Base-by-base conservation (phyloP, 2,329 filamentous ascomycete species). In the Stagonosporopsis cucurbitacearum region DNA sequence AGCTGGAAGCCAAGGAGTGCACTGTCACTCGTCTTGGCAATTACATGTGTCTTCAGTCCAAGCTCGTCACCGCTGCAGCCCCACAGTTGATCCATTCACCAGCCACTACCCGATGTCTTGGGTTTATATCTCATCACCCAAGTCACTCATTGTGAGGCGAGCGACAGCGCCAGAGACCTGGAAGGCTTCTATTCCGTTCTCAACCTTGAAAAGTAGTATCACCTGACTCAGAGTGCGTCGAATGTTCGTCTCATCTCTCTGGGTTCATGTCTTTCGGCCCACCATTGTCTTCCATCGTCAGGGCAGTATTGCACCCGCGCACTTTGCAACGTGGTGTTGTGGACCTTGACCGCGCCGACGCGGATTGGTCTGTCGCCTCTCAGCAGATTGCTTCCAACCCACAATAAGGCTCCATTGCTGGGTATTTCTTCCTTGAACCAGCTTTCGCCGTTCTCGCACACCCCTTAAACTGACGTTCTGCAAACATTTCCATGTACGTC, bases 241-340 rank as follows among this genome's bases (percentile, higher is more conserved):
- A 26, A 30, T 25, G n/a, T 17, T 8, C 23, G 35, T 45, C 33
- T 12, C 35, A 35, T 19, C 20, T 33, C 22, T 20, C 37, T 41
- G n/a, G n/a, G 22, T 37, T 42, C 53, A 37, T 48, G n/a, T 41
- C 36, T 39, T 26, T 36, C 19, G 42, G 41, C 47, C 47, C 47
- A n/a, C 47, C 39, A 20, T 47, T 42, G 47, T 20, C 23, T 12
- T 20, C 19, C 30, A 17, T 11, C 30, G n/a, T n/a, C 12, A 56
- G 42, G 25, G 47, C 36, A 9, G 26, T 39, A 36, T 33, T 42
- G 36, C 42, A 43, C 30, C 37, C 36, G 47, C 41, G 22, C 19
- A n/a, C 46, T 23, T 42, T 33, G 36, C 25, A n/a, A 30, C 26
- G 47, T 28, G 37, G 30, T 51, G 37, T 43, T 23, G 30, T 43